These are phyloP conservation scores for Mesotaenium endlicherianum DNA, from an alignment of 139 green algal species.

Conservation along the genomic window DNA sequence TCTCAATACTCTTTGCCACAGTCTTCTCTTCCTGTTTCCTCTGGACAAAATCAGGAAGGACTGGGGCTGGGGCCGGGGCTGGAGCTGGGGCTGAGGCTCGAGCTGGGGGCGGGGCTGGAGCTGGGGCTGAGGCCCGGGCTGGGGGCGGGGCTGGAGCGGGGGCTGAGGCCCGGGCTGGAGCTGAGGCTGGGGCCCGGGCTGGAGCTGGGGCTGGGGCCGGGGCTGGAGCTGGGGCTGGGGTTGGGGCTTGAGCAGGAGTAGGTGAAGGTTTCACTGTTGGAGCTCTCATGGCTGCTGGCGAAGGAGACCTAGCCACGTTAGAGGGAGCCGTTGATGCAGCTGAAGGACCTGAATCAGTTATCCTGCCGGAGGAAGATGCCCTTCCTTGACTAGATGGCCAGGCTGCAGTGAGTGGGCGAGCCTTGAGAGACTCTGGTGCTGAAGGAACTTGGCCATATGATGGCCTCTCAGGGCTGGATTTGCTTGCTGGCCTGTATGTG, in stretches of 20 bases:
- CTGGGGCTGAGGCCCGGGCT: neutral
- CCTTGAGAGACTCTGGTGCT: neutral
- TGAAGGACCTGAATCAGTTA: neutral
- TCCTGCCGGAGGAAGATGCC: neutral
- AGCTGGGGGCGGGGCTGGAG: neutral
- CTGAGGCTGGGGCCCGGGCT: neutral
- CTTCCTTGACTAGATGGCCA: neutral
- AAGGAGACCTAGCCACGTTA: neutral
- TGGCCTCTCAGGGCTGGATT: too few relatives aligned
- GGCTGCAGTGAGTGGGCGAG: neutral
- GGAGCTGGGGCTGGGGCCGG: neutral
- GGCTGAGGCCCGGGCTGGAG: neutral
- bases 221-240: neutral
- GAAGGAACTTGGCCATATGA: neutral
- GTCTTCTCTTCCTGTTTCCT: neutral
- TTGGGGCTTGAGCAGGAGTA: neutral
- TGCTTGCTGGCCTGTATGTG: too few relatives aligned
- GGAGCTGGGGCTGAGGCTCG: neutral
- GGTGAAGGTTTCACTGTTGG: neutral
- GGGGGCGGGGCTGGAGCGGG: neutral
- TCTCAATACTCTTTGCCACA: slow-evolving; percentile 4
- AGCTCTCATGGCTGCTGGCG: neutral
- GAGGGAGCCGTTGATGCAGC: too few relatives aligned
- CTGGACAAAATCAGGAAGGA: neutral
- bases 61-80: neutral